Base-by-base conservation (phyloP, 1,284 basidiomycete species). In the Takashimella tepidaria region DNA sequence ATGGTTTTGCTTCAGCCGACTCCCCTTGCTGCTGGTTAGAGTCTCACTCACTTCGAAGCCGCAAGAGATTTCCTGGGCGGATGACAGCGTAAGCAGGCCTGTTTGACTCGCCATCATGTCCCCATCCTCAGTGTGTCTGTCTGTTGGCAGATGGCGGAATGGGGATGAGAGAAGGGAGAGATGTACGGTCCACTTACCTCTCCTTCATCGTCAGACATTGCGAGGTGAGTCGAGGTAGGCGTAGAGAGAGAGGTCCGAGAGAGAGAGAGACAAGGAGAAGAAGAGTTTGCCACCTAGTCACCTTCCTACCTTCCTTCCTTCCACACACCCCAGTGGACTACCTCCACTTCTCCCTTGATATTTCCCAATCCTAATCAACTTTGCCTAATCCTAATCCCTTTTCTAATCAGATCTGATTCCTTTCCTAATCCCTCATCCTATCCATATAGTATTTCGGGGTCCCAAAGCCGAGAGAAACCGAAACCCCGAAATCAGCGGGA, bases 131-230 rank as follows among this genome's bases (percentile, higher is more conserved):
- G n/a, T n/a, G n/a, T n/a, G n/a, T n/a, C n/a, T n/a, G n/a, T n/a
- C n/a, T n/a, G 31, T 8, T 8, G 31, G 31, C 16, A 8, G 31
- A 16, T 37, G 31, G 31, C 16, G 8, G 31, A 16, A 16, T 37
- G 31, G 16, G 31, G 31, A 37, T 8, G 31, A 37, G 31, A 37
- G 31, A 16, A 37, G 31, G 31, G 6, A 49, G 43, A 45, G 37
- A 3, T 4, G n/a, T 20, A 11, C n/a, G n/a, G n/a, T n/a, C n/a
- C 5, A 56, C 64, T 58, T 43, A 67, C 67, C 24, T 64, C 63
- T 23, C 65, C 59, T 19, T 58, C 63, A 49, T 62, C 56, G 26
- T 69, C 67, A n/a, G 67, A 67, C 67, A 69, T 69, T 16, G 22
- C 57, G 11, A 25, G 27, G 5, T 25, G 37, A 44, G 6, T 23